Evolutionary conservation across 257 asterid genomes (phyloP), one percentile per base, ranked within the genome.

Genomic region (Cordia subcordata): DNA sequence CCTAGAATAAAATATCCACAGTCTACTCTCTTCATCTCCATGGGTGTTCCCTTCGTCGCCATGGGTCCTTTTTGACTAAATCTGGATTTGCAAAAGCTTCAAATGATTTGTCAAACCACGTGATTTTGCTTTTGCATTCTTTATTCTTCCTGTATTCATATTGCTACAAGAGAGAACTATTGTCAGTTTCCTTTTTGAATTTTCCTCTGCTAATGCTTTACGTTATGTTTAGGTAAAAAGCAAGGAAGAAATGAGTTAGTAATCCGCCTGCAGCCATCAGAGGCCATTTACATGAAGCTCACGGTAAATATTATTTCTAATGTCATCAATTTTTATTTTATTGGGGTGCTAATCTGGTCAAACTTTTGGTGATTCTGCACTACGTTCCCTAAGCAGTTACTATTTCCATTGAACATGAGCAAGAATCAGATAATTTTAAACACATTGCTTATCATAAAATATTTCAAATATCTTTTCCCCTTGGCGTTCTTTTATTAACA

Each of bases 201-300:
- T 5, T 39, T 12, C 44, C 8, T 39, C 12, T 39, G 44, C 44
- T 39, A 39, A 64, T 72, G 42, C 53, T 22, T 61, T 55, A 57
- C 50, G 20, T 55, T 37, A 20, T 64, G 18, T 71, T 18, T 68
- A 92, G 98, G 96, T 75, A 75, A 89, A 73, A 87, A 79, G 70
- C 95, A 89, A 70, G 99, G 96, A 66, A 77, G 99, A 65, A 93
- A 93, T 49, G 99, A 93, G 66, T 81, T 93, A 71, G 99, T 93
- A 33, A 93, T 93, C 53, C 99, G 99, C 45, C 88, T 93, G 67
- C 99, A 93, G 66, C 99, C 99, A 77, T 83, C 81, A 33, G 96
- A 93, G 80, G 97, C 99, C 70, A 86, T 93, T 45, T 93, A 93
- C 84, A 88, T 89, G 99, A 88, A 88, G 78, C 93, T 93, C 62